phyloP scores from a whole-genome alignment of 371 early-diverging fungal species.

The Sporodiniella umbellata region DNA sequence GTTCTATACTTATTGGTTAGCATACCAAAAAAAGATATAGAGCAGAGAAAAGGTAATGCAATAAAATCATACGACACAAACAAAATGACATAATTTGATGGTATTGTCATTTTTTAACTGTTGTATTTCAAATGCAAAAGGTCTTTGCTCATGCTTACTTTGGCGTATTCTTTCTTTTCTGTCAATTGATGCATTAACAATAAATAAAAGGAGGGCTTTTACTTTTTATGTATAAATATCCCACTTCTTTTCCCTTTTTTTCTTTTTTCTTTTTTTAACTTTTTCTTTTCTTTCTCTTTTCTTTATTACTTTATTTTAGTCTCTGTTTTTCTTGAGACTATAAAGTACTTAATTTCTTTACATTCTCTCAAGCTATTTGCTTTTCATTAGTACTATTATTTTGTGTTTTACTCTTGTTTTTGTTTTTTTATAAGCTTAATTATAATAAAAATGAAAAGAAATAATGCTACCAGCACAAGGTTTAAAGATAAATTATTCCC shows the following conservation, averaged over 20 bases:
- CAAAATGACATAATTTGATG: background rate
- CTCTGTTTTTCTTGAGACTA: background rate
- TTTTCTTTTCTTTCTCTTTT: slow-evolving; percentile 1
- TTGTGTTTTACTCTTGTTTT: no score
- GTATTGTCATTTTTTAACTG: background rate
- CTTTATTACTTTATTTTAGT: background rate
- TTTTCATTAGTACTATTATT: background rate
- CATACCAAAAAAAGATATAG: no score
- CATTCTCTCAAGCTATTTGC: no score
- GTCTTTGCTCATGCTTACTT: no score
- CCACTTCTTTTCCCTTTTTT: background rate
- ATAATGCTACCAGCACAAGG: background rate
- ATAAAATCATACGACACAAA: background rate
- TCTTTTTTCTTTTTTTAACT: background rate
- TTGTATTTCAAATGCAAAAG: no score
- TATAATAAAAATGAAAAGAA: slow-evolving; percentile 8
- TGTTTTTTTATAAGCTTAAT: background rate
- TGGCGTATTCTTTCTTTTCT: background rate
- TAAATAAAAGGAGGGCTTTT: background rate
- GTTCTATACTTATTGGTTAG: slow-evolving; percentile 19
- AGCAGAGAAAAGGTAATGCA: no score
- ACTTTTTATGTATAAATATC: background rate
- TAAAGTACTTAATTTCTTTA: no score
- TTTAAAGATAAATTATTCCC: slow-evolving; percentile 14
- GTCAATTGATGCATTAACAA: slow-evolving; percentile 16